Evolutionary conservation across 495 filamentous ascomycete species (phyloP), one percentile per base, ranked within the genome.

Genomic region (Aspergillus wentii): DNA sequence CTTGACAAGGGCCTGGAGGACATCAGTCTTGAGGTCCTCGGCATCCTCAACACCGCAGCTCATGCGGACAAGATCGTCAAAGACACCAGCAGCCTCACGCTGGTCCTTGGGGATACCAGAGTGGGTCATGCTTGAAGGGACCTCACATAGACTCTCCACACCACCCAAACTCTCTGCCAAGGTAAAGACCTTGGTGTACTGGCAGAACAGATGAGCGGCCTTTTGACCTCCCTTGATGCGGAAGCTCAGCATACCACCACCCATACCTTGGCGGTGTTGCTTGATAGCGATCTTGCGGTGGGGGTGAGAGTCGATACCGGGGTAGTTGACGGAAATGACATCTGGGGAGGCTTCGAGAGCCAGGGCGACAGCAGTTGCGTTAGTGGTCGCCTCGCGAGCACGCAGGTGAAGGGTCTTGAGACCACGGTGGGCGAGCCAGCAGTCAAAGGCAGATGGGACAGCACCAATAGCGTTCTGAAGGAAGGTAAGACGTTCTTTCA

Each of bases 351-450:
- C 63, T 49, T 88, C 82, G 13, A 99, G 80, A 10, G 84, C 79
- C 17, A 68, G 47, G 7, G 94, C 90, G 29, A 99, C 76, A 18
- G 78, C 71, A 3, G 76, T 80, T 16, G 89, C 92, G 62, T 97
- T 97, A 41, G 67, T 71, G 38, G 76, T 82, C 3, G 94, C 86
- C 58, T 94, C 86, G 31, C 82, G 77, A 3, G 86, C 92, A 36
- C 92, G 86, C 21, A 99, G 72, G 66, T 99, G 92, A 20, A 99
- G 78, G 5, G 92, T 99, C 72, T 99, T 99, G 38, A 95, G 75
- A 43, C 92, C 92, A 47, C 92, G 82, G 67, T 99, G 94, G n/a
- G 92, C 94, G 40, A 99, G 86, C 91, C 91, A 99, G 69, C 80
- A 90, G 72, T 99, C 92, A 55, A 99, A 99, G 14, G 92, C 71